phyloP scores from a whole-genome alignment of 495 filamentous ascomycete species.

The Podospora didyma region DNA sequence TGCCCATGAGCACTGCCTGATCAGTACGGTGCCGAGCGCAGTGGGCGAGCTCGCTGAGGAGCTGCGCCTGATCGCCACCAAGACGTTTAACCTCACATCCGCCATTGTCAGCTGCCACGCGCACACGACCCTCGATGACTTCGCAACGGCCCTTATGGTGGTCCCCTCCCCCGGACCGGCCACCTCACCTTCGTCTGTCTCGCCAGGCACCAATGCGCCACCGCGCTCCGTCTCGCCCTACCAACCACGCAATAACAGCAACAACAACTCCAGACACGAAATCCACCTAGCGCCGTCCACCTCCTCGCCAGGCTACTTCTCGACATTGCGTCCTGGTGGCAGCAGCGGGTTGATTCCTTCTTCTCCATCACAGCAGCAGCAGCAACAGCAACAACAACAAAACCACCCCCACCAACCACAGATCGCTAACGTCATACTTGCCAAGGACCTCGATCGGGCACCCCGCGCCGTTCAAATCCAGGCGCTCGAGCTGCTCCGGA shows the following conservation, averaged over 20 bases:
- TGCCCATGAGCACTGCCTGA: conserved; percentile 79
- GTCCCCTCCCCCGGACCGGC: conserved; percentile 6
- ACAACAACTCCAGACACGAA: neutral
- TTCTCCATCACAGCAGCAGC: neutral
- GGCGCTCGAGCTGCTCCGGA: conserved; percentile 77
- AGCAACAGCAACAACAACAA: neutral
- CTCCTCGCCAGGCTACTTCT: neutral
- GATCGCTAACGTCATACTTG: conserved; percentile 78
- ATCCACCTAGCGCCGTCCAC: neutral
- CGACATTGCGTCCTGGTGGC: neutral
- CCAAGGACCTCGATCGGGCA: conserved; percentile 70
- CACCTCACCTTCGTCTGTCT: conserved; percentile 14
- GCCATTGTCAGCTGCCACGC: conserved; percentile 66
- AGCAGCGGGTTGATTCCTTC: neutral
- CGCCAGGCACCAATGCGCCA: conserved; percentile 8
- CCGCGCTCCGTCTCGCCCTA: conserved; percentile 32
- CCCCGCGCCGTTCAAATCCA: conserved; percentile 76
- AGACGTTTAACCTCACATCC: conserved; percentile 66
- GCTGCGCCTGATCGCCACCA: conserved; percentile 62
- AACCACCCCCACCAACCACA: conserved; percentile 26
- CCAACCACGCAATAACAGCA: conserved; percentile 15
- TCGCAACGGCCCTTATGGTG: conserved; percentile 64
- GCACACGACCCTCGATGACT: conserved; percentile 73
- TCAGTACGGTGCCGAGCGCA: conserved; percentile 62
- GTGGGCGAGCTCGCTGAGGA: conserved; percentile 66